Evolutionary conservation across 164 flowering plant genomes (phyloP).

Genomic region (Vitis rupestris): DNA sequence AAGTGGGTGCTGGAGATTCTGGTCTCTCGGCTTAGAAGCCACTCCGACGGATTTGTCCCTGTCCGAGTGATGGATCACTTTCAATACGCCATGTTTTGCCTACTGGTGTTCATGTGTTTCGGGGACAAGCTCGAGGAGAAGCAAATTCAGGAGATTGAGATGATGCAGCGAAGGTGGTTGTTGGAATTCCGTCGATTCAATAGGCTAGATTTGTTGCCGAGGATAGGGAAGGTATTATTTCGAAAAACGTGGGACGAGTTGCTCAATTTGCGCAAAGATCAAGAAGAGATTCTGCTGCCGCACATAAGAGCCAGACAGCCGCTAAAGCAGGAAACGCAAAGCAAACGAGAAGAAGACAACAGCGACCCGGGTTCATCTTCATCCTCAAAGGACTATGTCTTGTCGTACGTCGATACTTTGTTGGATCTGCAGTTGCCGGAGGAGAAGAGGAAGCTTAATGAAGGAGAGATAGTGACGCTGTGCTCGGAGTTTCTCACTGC

Average conservation of each 20-base stretch:
- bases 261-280: conserved; percentile 15
- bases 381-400: neutral
- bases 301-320: conserved; percentile 15
- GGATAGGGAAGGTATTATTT: conserved; percentile 25
- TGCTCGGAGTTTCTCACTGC: conserved; percentile 35
- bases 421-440: conserved; percentile 25
- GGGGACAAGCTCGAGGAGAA: conserved; percentile 37
- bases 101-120: conserved; percentile 44
- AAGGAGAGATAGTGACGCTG: conserved; percentile 29
- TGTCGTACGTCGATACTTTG: conserved; percentile 31
- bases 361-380: too few relatives aligned
- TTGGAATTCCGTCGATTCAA: neutral
- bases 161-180: conserved; percentile 8
- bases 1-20: conserved; percentile 29
- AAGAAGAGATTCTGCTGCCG: conserved; percentile 19
- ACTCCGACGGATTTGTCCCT: neutral
- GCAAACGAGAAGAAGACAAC: too few relatives aligned
- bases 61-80: conserved; percentile 22
- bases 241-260: conserved; percentile 23
- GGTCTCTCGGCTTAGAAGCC: conserved; percentile 4
- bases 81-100: conserved; percentile 33
- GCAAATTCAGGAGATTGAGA: conserved; percentile 22
- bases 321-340: too few relatives aligned
- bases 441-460: conserved; percentile 30
- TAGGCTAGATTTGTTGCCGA: conserved; percentile 29